Evolutionary conservation across 257 asterid species (phyloP), one percentile per base, ranked within the genome.

Genomic region (Paraleonurus japonicus): DNA sequence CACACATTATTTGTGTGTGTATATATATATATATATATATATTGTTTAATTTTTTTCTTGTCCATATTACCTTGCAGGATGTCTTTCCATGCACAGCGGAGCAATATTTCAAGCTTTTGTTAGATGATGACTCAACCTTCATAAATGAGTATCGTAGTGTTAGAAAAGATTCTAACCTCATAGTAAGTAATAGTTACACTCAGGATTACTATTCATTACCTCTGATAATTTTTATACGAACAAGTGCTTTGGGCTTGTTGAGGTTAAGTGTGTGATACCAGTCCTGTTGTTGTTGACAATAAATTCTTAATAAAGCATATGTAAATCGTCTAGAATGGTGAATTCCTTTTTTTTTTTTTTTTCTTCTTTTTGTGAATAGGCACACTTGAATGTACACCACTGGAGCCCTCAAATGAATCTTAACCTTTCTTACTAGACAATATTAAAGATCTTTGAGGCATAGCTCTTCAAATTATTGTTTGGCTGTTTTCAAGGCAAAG

Each of bases 121-220:
- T 89, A 58, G 89, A 89, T 65, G 98, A 88, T 80, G 95, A 76
- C 62, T 92, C 98, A 61, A 77, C 81, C 70, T 92, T 86, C 84
- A 89, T 81, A 54, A 87, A 81, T 69, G 96, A 92, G 75, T 90
- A 88, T 71, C 90, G 96, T 54, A 75, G 75, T 65, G 85, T 79
- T 66, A 84, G 98, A 54, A 90, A 86, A 80, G 96, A 92, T 80
- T 54, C 95, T 71, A 90, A 86, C 81, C 90, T 92, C 65, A 61
- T 60, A 3, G 98, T 89, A 86, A 79, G 98, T 82, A 67, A 43
- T 12, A 17, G 4, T 23, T 66, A 7, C 65, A 32, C 23, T 60
- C 62, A 23, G 41, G 55, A 54, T 62, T 78, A 10, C 11, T 66
- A 61, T 41, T 71, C 47, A 4, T 71, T 61, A 30, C 54, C 24